Percentiles rank a stretch among this genome's conserved stretches.
Evolutionary conservation across 805 yeast genomes (phyloP).

Genomic region (Candida bentonensis): DNA sequence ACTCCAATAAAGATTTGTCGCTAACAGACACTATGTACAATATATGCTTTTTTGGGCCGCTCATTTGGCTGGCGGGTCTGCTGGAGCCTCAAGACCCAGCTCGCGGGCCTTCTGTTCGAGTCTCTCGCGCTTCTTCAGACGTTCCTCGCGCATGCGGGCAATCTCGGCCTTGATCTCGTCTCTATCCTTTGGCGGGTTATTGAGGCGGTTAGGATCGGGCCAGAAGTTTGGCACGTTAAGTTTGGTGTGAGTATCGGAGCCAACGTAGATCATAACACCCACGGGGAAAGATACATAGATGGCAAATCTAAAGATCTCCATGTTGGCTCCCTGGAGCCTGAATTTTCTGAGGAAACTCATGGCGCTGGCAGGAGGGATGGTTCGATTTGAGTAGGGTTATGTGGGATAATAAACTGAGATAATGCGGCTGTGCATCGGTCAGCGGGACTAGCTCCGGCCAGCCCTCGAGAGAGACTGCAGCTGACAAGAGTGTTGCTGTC

Average conservation of each 20-base stretch:
- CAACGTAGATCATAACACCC: constrained; percentile 85
- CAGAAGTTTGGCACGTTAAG: constrained; percentile 88
- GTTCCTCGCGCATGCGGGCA: constrained; percentile 70
- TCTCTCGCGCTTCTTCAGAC: constrained; percentile 56
- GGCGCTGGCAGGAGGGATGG: too few species aligned
- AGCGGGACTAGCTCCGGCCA: too few species aligned
- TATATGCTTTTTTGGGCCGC: too few species aligned
- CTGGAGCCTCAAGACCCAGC: constrained; percentile 48
- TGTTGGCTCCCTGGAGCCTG: constrained; percentile 12
- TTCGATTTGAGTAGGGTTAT: too few species aligned
- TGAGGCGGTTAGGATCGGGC: constrained; percentile 91
- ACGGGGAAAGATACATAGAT: constrained; percentile 79
- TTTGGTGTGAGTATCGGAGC: constrained; percentile 78
- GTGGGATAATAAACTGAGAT: too few species aligned
- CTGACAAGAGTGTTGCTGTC: too few species aligned
- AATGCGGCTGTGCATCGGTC: too few species aligned
- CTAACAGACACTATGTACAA: too few species aligned
- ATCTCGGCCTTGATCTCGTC: constrained; percentile 84
- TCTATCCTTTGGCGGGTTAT: constrained; percentile 85
- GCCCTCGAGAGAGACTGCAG: too few species aligned
- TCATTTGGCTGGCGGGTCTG: too few species aligned
- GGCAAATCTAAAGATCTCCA: constrained; percentile 40
- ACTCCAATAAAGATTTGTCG: too few species aligned
- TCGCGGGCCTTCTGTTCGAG: constrained; percentile 58
- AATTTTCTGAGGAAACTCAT: constrained; percentile 2